Evolutionary conservation across 73 alveolate species (phyloP), one percentile per base, ranked within the genome.

Genomic region (Tetrahymena elliotti): DNA sequence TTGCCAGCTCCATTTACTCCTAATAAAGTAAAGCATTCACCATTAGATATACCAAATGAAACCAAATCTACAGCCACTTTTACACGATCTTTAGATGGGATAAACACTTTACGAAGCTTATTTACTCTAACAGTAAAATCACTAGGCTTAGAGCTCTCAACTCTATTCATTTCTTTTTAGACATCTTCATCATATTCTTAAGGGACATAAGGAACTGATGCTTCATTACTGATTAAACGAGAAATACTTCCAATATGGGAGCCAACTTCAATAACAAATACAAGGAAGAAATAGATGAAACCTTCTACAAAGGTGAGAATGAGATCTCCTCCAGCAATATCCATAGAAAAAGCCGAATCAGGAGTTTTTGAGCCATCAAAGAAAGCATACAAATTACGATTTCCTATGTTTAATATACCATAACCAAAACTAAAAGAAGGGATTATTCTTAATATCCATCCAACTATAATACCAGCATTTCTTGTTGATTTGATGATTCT

Each of bases 1-100:
- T 99, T 99, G 36, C 99, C 99, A 47, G 99, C 99, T 84, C 99
- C 99, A 93, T 99, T 98, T n/a, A 98, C 99, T 52, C 99, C 99
- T 34, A 99, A 95, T 33, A 99, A 97, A 1, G 99, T 99, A 96
- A 99, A 99, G 93, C 99, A 98, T 96, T 99, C 99, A 37, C 99
- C 99, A 94, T 99, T 97, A 83, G 98, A 98, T 35, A 99, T 96
- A 84, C 99, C 99, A 93, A 99, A 98, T 35, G 98, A 94, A n/a
- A 98, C 97, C 47, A 97, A 97, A 94, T 97, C 97, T 20, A 99
- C 99, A 37, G 99, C 99, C 0, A 96, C 97, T 68, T 96, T 96
- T 38, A 93, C 93, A 27, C 96, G 95, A 33, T 92, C 95, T 88
- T 34, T 38, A 33, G 83, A 88, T 8, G 93, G 92, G 92, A 94